A percentile compares a stretch with the other conserved stretches of the same genome.
phyloP scores from a whole-genome alignment of 139 green algal species.

The Micromonas commoda region DNA sequence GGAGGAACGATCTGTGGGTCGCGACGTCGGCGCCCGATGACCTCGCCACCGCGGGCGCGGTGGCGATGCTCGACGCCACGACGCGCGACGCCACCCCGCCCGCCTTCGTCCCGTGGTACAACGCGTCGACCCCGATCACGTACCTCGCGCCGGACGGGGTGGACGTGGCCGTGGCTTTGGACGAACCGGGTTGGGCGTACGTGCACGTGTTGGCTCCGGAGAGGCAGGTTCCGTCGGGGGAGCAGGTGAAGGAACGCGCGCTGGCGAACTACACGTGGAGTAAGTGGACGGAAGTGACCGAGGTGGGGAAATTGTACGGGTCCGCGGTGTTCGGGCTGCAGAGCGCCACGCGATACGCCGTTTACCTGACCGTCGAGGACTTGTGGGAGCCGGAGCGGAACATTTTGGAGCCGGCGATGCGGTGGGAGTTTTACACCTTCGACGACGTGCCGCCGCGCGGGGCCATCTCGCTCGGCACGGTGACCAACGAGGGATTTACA shows the following conservation, averaged over 20 bases:
- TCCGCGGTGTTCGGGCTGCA: too few species aligned
- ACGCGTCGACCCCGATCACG: not conserved
- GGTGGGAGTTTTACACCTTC: not conserved
- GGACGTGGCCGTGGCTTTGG: not conserved
- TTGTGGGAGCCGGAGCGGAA: too few species aligned
- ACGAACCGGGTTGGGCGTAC: not conserved
- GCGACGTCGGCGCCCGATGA: not conserved
- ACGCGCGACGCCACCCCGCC: constrained; percentile 1
- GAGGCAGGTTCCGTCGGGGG: not conserved
- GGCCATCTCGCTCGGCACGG: not conserved
- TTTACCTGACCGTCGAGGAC: too few species aligned
- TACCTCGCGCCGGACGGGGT: too few species aligned
- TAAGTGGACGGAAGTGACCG: too few species aligned
- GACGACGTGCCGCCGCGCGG: not conserved
- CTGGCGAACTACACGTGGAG: not conserved
- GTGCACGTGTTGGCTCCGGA: not conserved
- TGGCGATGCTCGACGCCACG: not conserved
- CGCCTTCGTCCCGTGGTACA: not conserved
- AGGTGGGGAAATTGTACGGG: too few species aligned
- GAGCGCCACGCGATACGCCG: too few species aligned
- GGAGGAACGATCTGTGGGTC: not conserved
- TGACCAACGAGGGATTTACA: not conserved
- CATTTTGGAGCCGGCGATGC: too few species aligned
- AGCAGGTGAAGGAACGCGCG: not conserved
- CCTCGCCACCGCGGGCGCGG: too few species aligned